Evolutionary conservation across 2,329 filamentous ascomycete species (phyloP), one percentile per base, ranked within the genome.

Genomic region (Corinectria fuckeliana): DNA sequence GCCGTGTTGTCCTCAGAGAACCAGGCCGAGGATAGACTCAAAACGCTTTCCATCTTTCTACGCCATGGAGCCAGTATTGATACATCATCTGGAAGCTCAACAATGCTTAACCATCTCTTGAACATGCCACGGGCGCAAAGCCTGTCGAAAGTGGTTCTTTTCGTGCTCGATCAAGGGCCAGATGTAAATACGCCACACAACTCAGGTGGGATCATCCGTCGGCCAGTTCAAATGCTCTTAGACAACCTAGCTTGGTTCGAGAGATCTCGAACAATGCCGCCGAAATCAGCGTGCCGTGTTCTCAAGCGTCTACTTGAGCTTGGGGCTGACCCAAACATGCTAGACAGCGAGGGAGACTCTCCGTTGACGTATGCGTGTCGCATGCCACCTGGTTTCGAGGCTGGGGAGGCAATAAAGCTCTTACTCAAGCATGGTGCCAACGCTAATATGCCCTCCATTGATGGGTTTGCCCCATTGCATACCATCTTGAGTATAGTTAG

Each of bases 311-410:
- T 56, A 14, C 47, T 59, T 2, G 11, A 53, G 11, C 39, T 50
- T 16, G 56, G 47, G 8, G 42, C 25, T 7, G 42, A 62, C 11
- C 26, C 45, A 20, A 60, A 60, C 11, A 23, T 48, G 8, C 47
- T 45, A 9, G 56, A 62, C 18, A 49, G 51, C 14, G 11, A 23
- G 10, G 56, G 56, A 0, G 38, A 52, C 13, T 32, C 56, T 5
- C 48, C 49, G 1, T 16, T 62, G 4, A 30, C 39, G 2, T 53
- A 56, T 25, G 51, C 53, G 13, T 49, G 36, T 14, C 38, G 53
- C 14, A 36, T 61, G 7, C 56, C 50, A 11, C 18, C 36, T 16
- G 36, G 8, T n/a, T 25, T 41, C 6, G n/a, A 26, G 9, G 42
- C 41, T n/a, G 39, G 48, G 8, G 30, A 32, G 41, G 20, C 26